Evolutionary conservation across 2,329 filamentous ascomycete species (phyloP).

Genomic region (Botrytis aclada): DNA sequence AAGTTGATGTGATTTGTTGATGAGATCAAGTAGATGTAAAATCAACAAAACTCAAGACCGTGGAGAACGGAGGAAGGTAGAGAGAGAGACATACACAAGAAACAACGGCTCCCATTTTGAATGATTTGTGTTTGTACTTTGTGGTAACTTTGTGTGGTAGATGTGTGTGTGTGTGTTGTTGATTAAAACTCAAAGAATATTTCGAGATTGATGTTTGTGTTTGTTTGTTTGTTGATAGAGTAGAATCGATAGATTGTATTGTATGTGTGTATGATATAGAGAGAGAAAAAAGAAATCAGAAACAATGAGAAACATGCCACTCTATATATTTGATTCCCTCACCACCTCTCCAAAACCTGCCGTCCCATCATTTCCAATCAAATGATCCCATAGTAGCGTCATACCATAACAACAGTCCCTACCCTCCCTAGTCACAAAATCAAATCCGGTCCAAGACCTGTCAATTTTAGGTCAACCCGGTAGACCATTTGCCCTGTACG

Average conservation of each 20-base stretch:
- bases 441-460: neutral
- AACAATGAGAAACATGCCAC: neutral
- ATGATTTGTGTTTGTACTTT: neutral
- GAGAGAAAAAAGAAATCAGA: neutral
- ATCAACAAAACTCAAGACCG: neutral
- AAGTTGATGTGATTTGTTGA: too few species aligned
- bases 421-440: neutral
- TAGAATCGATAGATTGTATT: neutral
- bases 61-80: neutral
- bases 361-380: neutral
- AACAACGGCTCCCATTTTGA: slow-evolving; percentile 40
- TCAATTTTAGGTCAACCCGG: neutral
- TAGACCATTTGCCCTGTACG: neutral
- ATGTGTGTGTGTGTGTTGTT: neutral
- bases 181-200: neutral
- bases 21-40: neutral
- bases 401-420: slow-evolving; percentile 5
- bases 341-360: neutral
- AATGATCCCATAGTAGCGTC: slow-evolving; percentile 1
- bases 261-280: slow-evolving; percentile 4
- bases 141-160: neutral
- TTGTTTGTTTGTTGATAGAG: neutral
- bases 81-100: slow-evolving; percentile 38
- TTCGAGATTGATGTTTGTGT: neutral
- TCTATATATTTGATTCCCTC: neutral